Percentiles rank a stretch among this genome's conserved stretches.
phyloP scores from a whole-genome alignment of 2,329 filamentous ascomycete species.

The Botryotinia globosa region DNA sequence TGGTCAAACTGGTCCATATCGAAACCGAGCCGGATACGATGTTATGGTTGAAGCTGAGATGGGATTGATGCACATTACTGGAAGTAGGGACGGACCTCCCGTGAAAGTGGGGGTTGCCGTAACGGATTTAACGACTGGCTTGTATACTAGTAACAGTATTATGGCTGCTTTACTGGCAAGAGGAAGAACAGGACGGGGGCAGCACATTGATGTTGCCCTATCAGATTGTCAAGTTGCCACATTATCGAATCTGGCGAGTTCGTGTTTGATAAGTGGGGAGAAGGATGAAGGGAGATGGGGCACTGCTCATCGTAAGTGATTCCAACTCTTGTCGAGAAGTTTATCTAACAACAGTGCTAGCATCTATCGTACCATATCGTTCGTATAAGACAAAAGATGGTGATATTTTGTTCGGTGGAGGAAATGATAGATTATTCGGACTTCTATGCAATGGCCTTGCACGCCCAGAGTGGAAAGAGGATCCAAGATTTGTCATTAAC shows the following conservation, averaged over 20 bases:
- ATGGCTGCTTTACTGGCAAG: slow-evolving; percentile 87
- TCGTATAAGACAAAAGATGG: slow-evolving; percentile 74
- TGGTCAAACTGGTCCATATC: slow-evolving; percentile 90
- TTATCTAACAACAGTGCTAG: slow-evolving; percentile 42
- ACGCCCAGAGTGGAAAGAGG: slow-evolving; percentile 57
- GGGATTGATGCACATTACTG: slow-evolving; percentile 98
- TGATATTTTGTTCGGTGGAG: slow-evolving; percentile 67
- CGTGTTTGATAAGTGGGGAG: slow-evolving; percentile 81
- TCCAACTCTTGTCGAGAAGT: too few relatives aligned
- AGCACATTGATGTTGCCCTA: slow-evolving; percentile 87
- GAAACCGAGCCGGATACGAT: slow-evolving; percentile 86
- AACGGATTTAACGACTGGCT: slow-evolving; percentile 88
- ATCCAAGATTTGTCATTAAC: slow-evolving; percentile 60
- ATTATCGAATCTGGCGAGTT: slow-evolving; percentile 91
- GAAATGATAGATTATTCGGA: slow-evolving; percentile 68
- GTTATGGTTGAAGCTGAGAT: slow-evolving; percentile 99
- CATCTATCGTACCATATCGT: slow-evolving; percentile 95
- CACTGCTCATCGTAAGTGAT: slow-evolving; percentile 79
- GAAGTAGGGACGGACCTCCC: slow-evolving; percentile 79
- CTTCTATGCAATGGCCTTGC: slow-evolving; percentile 61
- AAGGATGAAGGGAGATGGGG: slow-evolving; percentile 91
- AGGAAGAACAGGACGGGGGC: slow-evolving; percentile 71
- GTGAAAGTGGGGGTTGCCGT: slow-evolving; percentile 98
- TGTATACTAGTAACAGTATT: slow-evolving; percentile 93
- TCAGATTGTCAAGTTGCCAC: slow-evolving; percentile 96